Base-by-base conservation (phyloP, 2,329 filamentous ascomycete genomes). In the Lecanicillium sp. region DNA sequence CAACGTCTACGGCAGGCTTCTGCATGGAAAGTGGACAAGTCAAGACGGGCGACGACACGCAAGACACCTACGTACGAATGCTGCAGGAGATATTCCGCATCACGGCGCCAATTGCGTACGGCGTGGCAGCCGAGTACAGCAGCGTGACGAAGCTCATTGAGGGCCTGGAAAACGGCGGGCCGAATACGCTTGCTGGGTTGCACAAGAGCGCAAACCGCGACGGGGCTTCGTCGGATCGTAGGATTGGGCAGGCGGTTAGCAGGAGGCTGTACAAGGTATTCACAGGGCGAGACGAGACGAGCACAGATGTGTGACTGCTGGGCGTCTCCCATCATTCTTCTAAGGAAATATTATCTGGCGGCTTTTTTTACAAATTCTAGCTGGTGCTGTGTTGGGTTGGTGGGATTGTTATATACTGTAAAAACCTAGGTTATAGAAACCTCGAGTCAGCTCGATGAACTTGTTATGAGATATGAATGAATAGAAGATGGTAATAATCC, bases 21-120 rank as follows among this genome's bases (percentile, higher is more conserved):
- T 89, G 84, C 59, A 88, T 89, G 81, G 83, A 86, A 38, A 66
- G 68, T 1, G 85, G 85, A 0, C 85, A 90, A 58, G 81, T 90
- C 30, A 77, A 75, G 39, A 75, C 78, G 0, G 85, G 85, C 19
- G 74, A 82, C 19, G 73, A 76, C 31, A 61, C 70, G 2, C 56
- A 63, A 6, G 84, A 89, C 49, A 85, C 79, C 0, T 90, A 82
- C 45, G 64, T 78, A 32, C 75, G 76, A 46, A 85, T 90, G 83
- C 62, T 92, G 36, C 80, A 87, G 58, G 80, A 88, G 59, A 75
- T 89, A 29, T 68, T 69, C 12, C 74, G 83, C 13, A 71, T 90
- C 13, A 89, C 85, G 5, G 73, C 78, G 0, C 75, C 81, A 0
- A 76, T 87, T 50, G 85, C 85, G 0, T 75, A 81, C 44, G 83